These are phyloP conservation scores for Colletotrichum costaricense DNA, from an alignment of 2,329 filamentous ascomycete genomes.

Conservation along the genomic window DNA sequence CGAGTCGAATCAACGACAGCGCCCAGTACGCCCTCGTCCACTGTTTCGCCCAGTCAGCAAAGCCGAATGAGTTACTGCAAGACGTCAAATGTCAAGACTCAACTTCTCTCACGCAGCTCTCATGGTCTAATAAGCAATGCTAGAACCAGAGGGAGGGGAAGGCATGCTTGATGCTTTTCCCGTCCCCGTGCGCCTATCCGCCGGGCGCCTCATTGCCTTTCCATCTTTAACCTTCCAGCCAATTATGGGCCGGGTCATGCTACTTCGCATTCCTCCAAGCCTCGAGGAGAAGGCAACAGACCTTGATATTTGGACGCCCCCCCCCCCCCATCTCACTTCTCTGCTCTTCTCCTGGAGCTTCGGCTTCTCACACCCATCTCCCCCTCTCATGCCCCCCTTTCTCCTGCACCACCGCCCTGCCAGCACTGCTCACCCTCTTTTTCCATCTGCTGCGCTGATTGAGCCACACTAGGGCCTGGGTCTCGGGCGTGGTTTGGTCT, in stretches of 20 bases:
- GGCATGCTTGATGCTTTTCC: not conserved
- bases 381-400: not conserved
- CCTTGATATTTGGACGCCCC: not conserved
- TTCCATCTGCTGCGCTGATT: slow-evolving; percentile 18
- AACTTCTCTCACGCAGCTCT: not conserved
- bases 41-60: not conserved
- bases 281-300: not conserved
- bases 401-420: not conserved
- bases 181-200: slow-evolving; percentile 18
- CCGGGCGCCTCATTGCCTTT: slow-evolving; percentile 37
- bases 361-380: not conserved
- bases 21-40: not conserved
- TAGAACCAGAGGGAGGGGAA: not conserved
- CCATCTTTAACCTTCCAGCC: slow-evolving; percentile 1
- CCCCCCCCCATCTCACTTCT: not conserved
- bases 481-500: not conserved
- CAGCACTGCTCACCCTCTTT: slow-evolving; percentile 25
- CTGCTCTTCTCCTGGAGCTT: not conserved
- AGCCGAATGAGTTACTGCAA: not conserved
- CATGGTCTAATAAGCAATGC: not conserved
- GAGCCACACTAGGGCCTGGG: not conserved
- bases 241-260: not conserved
- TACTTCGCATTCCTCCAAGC: too few species aligned
- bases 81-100: not conserved
- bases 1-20: not conserved